Evolutionary conservation across 2,329 filamentous ascomycete species (phyloP).

Genomic region (Westerdykella ornata): DNA sequence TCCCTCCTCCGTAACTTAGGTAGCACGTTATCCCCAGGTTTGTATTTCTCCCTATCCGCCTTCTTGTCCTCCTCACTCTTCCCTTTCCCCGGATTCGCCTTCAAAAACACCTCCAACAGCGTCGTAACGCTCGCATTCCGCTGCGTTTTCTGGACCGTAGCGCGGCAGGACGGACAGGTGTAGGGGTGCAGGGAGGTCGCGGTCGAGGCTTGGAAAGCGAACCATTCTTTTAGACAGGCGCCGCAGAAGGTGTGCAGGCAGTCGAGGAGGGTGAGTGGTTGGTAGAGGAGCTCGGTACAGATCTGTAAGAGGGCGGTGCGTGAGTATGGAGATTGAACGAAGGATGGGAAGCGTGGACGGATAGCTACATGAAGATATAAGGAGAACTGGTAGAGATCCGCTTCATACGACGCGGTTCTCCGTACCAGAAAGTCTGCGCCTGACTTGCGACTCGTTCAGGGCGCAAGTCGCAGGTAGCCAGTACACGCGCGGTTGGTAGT

Average conservation of each 20-base stretch:
- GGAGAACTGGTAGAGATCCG: neutral
- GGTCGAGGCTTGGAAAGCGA: slow-evolving; percentile 65
- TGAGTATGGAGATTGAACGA: neutral
- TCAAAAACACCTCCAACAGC: slow-evolving; percentile 79
- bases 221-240: slow-evolving; percentile 94
- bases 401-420: neutral
- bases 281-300: slow-evolving; percentile 89
- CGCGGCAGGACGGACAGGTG: slow-evolving; percentile 90
- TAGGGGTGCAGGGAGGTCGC: slow-evolving; percentile 54
- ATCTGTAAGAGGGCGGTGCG: slow-evolving; percentile 55
- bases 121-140: slow-evolving; percentile 89
- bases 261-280: slow-evolving; percentile 84
- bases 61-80: slow-evolving; percentile 66
- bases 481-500: neutral
- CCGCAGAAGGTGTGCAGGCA: slow-evolving; percentile 96
- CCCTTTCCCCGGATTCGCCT: slow-evolving; percentile 68
- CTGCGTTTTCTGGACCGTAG: slow-evolving; percentile 74
- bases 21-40: slow-evolving; percentile 72
- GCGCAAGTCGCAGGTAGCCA: no score
- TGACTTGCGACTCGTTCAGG: neutral
- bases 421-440: neutral
- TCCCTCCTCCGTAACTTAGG: slow-evolving; percentile 49
- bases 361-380: slow-evolving; percentile 14
- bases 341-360: neutral
- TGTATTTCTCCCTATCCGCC: slow-evolving; percentile 70